Base-by-base conservation (phyloP, 306 rosid genomes). In the Casuarina glauca region DNA sequence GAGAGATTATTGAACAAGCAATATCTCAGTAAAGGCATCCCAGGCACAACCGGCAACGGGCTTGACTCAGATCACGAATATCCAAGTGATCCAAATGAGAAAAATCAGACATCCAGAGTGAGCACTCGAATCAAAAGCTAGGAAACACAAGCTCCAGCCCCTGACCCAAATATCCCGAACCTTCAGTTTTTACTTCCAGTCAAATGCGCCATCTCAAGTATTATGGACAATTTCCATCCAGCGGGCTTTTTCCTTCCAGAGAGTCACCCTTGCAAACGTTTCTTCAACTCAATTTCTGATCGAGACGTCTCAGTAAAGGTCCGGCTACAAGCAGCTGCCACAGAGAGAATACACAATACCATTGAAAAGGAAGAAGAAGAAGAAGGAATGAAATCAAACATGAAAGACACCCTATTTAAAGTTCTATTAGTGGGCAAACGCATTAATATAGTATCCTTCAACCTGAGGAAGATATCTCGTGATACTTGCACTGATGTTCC, bases 241-340 rank as follows among this genome's bases (percentile, higher is more conserved):
- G 72, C 51, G 46, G 70, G 63, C 19, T 7, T 35, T 41, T 44
- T 53, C 51, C 50, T 81, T 70, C 68, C 52, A 43, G 61, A 53
- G 16, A 69, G 67, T 55, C 36, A 57, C 41, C 46, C 7, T 68
- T 57, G 70, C 53, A 41, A 54, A 43, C 45, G 36, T 43, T 76
- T n/a, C 1, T 17, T 20, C 39, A 69, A 13, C 35, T 44, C 42
- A 4, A 62, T 55, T 19, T 2, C 7, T 26, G 55, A 60, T 74
- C 44, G 49, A 44, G 4, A 45, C 68, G 20, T 19, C 62, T 57
- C 26, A 1, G 38, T 57, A 3, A 9, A 55, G 64, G 19, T 57
- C 38, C 38, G 3, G 35, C 36, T 57, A 51, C 4, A n/a, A 51
- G n/a, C 57, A 7, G 39, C 64, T 26, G 64, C 2, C 38, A 20